Conservation (phyloP, 2,329 filamentous ascomycete species). For the Calycina herbarum region DNA sequence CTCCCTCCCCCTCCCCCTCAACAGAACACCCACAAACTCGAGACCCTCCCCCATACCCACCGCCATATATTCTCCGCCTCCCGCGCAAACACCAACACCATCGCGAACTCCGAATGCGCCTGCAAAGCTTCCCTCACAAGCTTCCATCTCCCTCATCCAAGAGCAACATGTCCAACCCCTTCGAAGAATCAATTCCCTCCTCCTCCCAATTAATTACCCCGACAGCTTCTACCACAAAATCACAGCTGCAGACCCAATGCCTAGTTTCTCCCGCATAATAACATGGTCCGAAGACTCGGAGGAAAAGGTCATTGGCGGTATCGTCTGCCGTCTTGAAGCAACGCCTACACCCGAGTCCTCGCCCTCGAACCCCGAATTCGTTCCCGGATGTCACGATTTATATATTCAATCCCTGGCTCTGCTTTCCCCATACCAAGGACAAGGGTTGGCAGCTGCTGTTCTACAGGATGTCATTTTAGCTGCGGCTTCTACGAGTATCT, state of each 20-base stretch:
- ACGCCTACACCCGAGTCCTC: slow-evolving; percentile 32
- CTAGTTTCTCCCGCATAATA: slow-evolving; percentile 58
- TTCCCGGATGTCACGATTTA: slow-evolving; percentile 46
- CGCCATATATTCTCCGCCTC: slow-evolving; percentile 23
- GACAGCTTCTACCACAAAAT: slow-evolving; percentile 63
- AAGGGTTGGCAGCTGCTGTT: slow-evolving; percentile 59
- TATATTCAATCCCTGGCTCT: slow-evolving; percentile 67
- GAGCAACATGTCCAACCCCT: slow-evolving; percentile 56
- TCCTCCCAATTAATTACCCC: slow-evolving; percentile 63
- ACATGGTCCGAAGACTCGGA: slow-evolving; percentile 51
- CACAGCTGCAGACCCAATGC: slow-evolving; percentile 49
- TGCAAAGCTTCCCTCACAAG: slow-evolving; percentile 43
- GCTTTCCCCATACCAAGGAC: slow-evolving; percentile 60
- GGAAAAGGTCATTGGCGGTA: slow-evolving; percentile 58
- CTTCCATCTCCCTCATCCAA: slow-evolving; percentile 52
- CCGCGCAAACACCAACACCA: slow-evolving; percentile 25
- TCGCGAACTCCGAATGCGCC: slow-evolving; percentile 27
- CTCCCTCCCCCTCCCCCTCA: slow-evolving; percentile 31
- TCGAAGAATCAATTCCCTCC: slow-evolving; percentile 63
- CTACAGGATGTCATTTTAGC: slow-evolving; percentile 42
- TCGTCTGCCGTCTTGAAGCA: slow-evolving; percentile 62
- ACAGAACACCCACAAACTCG: slow-evolving; percentile 14
- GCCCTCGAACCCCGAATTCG: slow-evolving; percentile 19
- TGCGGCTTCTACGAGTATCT: slow-evolving; percentile 26
- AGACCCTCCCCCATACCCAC: slow-evolving; percentile 2